These are phyloP conservation scores for Nadsonia commutata DNA, from an alignment of 1,139 yeast species.

Conservation along the genomic window DNA sequence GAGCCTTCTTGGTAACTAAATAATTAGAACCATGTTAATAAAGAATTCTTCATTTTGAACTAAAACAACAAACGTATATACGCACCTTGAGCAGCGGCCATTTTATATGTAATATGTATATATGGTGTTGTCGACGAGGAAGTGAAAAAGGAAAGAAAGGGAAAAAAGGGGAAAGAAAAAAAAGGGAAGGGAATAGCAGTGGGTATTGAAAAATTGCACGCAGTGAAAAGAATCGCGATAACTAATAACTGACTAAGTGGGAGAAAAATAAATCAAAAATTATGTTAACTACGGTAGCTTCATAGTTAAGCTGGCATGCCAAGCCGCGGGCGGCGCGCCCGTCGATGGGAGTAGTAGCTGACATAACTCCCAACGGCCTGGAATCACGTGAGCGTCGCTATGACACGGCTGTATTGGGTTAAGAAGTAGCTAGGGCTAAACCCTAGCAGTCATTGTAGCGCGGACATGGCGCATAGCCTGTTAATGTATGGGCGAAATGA, in stretches of 20 bases:
- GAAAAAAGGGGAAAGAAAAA: not conserved
- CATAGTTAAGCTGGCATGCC: too few species aligned
- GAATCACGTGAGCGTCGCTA: too few species aligned
- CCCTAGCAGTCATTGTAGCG: not conserved
- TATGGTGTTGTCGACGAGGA: slow-evolving; percentile 1
- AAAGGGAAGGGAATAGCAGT: not conserved
- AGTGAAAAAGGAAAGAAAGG: not conserved
- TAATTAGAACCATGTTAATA: not conserved
- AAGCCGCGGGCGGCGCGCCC: too few species aligned
- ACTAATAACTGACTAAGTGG: too few species aligned
- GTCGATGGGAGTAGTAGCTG: too few species aligned
- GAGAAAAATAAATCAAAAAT: too few species aligned
- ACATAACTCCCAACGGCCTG: too few species aligned
- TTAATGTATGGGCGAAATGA: too few species aligned
- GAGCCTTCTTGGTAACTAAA: slow-evolving; percentile 47
- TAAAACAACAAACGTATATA: too few species aligned
- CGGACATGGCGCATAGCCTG: too few species aligned
- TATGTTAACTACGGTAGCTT: too few species aligned
- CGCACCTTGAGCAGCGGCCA: slow-evolving; percentile 1
- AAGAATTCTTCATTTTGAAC: not conserved
- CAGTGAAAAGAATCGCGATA: not conserved
- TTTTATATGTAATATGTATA: not conserved
- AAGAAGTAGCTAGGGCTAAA: not conserved
- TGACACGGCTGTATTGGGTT: too few species aligned
- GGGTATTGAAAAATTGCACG: not conserved